phyloP scores from a whole-genome alignment of 2,329 filamentous ascomycete genomes.

The Ramichloridium luteum region DNA sequence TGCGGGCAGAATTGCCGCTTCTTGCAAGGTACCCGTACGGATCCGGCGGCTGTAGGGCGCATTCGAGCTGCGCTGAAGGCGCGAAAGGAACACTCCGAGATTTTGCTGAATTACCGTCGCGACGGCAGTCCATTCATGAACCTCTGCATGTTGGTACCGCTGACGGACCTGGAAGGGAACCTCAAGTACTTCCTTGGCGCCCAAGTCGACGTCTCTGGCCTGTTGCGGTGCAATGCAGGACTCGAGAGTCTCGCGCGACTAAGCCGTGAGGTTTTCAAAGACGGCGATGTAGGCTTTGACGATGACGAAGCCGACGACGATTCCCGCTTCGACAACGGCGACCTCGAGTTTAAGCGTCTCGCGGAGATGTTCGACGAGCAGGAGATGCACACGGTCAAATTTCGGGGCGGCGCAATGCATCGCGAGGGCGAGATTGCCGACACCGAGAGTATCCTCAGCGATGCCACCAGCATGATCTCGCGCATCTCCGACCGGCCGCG shows the following conservation, averaged over 20 bases:
- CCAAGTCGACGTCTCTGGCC: constrained; percentile 57
- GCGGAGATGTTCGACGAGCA: background rate
- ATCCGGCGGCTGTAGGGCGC: constrained; percentile 46
- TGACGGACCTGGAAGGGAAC: constrained; percentile 49
- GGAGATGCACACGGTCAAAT: background rate
- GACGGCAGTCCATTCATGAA: constrained; percentile 68
- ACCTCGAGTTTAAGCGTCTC: background rate
- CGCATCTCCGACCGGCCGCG: background rate
- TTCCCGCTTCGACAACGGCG: background rate
- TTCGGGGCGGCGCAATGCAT: background rate
- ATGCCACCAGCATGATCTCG: background rate
- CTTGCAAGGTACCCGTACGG: constrained; percentile 61
- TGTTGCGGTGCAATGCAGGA: constrained; percentile 52
- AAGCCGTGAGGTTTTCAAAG: too few relatives aligned
- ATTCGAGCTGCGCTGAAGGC: constrained; percentile 48
- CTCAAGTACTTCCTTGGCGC: constrained; percentile 60
- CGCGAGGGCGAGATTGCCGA: background rate
- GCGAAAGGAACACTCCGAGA: constrained; percentile 57
- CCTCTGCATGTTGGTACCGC: constrained; percentile 59
- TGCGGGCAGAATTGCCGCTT: constrained; percentile 68
- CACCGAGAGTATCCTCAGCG: background rate
- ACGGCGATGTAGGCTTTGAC: background rate
- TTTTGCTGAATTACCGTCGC: constrained; percentile 61
- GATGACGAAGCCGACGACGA: background rate
- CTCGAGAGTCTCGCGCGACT: constrained; percentile 46